These are phyloP conservation scores for Acidomyces sp. DNA, from an alignment of 495 filamentous ascomycete genomes.

Conservation along the genomic window DNA sequence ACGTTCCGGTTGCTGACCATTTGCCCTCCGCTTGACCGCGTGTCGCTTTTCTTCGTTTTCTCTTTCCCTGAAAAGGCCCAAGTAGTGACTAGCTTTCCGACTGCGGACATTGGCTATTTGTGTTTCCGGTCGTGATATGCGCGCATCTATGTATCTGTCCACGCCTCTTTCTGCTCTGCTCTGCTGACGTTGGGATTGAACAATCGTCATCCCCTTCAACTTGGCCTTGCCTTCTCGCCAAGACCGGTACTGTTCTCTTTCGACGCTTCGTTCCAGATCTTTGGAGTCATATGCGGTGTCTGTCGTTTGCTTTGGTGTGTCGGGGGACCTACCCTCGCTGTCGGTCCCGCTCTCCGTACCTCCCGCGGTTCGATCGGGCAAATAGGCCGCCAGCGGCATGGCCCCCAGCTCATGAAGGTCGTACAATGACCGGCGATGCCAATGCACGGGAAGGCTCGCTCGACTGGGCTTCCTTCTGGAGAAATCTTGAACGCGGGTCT, in stretches of 20 bases:
- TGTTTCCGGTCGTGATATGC: slow-evolving; percentile 57
- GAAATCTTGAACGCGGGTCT: background rate
- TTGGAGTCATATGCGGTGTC: background rate
- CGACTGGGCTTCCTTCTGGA: slow-evolving; percentile 5
- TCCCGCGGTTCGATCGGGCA: slow-evolving; percentile 1
- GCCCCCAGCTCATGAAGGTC: slow-evolving; percentile 12
- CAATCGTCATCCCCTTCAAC: slow-evolving; percentile 16
- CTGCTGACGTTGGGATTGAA: slow-evolving; percentile 12
- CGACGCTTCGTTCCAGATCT: slow-evolving; percentile 8
- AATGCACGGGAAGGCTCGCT: slow-evolving; percentile 12
- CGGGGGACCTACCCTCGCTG: slow-evolving; percentile 1
- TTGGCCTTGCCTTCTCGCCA: slow-evolving; percentile 31
- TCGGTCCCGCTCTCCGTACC: background rate
- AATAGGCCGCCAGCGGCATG: slow-evolving; percentile 1
- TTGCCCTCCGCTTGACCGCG: slow-evolving; percentile 4
- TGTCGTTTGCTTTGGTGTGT: background rate
- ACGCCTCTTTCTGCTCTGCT: slow-evolving; percentile 36
- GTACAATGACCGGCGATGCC: slow-evolving; percentile 15
- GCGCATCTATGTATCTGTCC: slow-evolving; percentile 75
- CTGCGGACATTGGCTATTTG: slow-evolving; percentile 59
- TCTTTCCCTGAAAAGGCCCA: slow-evolving; percentile 88
- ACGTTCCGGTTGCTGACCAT: background rate
- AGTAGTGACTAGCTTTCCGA: slow-evolving; percentile 83
- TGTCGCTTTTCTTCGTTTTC: slow-evolving; percentile 36
- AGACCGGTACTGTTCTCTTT: slow-evolving; percentile 26